A percentile compares a stretch with the other conserved stretches of the same genome.
These are phyloP conservation scores for Pseudonitzschia multiseries DNA, from an alignment of 108 stramenopile species.

Conservation along the genomic window DNA sequence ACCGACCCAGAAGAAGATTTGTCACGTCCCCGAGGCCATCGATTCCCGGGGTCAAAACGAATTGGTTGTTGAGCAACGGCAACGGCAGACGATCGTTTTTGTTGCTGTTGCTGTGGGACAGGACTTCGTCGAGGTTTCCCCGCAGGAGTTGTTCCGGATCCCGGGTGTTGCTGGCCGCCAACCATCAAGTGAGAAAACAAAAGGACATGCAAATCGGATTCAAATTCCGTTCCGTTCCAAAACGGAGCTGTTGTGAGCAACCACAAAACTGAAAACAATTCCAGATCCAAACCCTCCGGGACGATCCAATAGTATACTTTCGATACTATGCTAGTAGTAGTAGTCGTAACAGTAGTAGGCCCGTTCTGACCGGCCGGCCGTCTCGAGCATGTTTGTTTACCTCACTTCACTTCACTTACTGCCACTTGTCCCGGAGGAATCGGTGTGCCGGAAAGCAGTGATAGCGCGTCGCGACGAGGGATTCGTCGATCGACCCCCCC, in stretches of 20 bases:
- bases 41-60: not conserved
- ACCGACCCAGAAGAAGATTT: not conserved
- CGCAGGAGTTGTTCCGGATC: not conserved
- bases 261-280: too few species aligned
- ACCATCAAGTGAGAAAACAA: not conserved
- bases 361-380: too few species aligned
- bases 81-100: too few species aligned
- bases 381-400: too few species aligned
- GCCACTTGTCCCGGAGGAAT: constrained; percentile 1
- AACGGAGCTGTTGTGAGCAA: too few species aligned
- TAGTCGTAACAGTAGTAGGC: too few species aligned
- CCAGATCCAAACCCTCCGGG: not conserved
- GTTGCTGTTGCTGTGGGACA: not conserved
- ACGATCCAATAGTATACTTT: too few species aligned
- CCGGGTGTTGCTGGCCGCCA: not conserved
- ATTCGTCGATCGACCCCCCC: not conserved
- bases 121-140: not conserved
- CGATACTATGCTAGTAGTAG: too few species aligned
- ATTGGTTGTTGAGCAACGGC: not conserved
- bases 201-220: not conserved
- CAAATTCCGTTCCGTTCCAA: not conserved
- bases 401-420: too few species aligned
- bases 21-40: not conserved
- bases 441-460: too few species aligned
- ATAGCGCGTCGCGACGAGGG: too few species aligned